Conservation (phyloP, 305 asterid genomes). For the Salvia sclarea region DNA sequence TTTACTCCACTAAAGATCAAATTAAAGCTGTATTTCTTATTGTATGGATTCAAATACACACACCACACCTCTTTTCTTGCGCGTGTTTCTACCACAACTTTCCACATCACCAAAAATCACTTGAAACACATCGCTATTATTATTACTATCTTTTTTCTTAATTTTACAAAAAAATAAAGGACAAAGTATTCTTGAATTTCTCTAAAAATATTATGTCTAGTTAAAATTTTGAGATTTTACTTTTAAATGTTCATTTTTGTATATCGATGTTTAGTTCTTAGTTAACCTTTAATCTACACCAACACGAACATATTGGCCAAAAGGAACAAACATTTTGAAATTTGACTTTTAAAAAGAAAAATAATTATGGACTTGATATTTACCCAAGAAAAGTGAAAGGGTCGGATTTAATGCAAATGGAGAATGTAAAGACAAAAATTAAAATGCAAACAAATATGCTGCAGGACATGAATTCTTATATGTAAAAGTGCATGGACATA, state of each 20-base stretch:
- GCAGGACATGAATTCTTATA: neutral
- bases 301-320: no score
- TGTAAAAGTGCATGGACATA: neutral
- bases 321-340: neutral
- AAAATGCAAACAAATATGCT: neutral
- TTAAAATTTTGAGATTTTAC: no score
- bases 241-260: no score
- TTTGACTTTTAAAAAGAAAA: neutral
- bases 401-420: neutral
- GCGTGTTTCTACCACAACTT: slow-evolving; percentile 41
- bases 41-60: slow-evolving; percentile 33
- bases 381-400: neutral
- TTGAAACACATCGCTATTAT: no score
- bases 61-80: slow-evolving; percentile 45
- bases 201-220: no score
- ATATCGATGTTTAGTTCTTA: no score
- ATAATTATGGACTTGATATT: no score
- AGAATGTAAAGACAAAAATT: neutral
- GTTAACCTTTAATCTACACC: no score
- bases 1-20: slow-evolving; percentile 36
- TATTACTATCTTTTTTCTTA: no score
- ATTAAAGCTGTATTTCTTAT: slow-evolving; percentile 33
- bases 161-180: no score
- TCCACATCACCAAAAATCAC: neutral
- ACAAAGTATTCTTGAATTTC: no score